Percentiles rank a stretch among this genome's conserved stretches.
These are phyloP conservation scores for Phytopythium helicoides DNA, from an alignment of 352 stramenopile genomes.

Conservation along the genomic window DNA sequence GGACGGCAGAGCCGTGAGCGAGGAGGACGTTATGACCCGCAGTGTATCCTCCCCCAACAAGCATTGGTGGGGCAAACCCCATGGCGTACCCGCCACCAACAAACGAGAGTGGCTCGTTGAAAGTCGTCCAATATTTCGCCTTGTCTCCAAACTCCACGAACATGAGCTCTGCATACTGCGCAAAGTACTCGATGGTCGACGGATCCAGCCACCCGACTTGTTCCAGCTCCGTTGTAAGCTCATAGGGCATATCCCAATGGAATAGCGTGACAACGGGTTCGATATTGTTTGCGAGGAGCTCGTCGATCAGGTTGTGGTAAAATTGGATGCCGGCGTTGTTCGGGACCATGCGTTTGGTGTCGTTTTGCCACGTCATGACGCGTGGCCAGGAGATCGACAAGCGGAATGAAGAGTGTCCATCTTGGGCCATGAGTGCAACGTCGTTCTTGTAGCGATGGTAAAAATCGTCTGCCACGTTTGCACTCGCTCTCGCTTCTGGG, in stretches of 20 bases:
- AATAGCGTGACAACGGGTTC: constrained; percentile 54
- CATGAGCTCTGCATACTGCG: no score
- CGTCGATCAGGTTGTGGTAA: constrained; percentile 26
- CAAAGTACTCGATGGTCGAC: no score
- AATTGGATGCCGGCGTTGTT: constrained; percentile 87
- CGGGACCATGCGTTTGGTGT: constrained; percentile 29
- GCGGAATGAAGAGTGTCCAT: constrained; percentile 83
- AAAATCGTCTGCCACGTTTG: no score
- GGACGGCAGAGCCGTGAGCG: no score
- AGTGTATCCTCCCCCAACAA: no score
- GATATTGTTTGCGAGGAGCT: not conserved
- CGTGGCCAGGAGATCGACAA: constrained; percentile 85
- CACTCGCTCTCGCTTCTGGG: no score
- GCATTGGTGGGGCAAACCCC: not conserved
- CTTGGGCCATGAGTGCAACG: no score
- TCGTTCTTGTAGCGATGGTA: no score
- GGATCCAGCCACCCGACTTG: no score
- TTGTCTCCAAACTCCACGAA: constrained; percentile 3
- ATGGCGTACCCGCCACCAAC: constrained; percentile 1
- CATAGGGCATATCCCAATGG: constrained; percentile 6
- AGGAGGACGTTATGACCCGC: no score
- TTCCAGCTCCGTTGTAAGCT: no score
- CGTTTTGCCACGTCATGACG: constrained; percentile 76
- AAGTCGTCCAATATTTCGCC: constrained; percentile 1
- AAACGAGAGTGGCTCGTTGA: constrained; percentile 8